phyloP scores from a whole-genome alignment of 495 filamentous ascomycete species.

The Hypoxylon rickii region DNA sequence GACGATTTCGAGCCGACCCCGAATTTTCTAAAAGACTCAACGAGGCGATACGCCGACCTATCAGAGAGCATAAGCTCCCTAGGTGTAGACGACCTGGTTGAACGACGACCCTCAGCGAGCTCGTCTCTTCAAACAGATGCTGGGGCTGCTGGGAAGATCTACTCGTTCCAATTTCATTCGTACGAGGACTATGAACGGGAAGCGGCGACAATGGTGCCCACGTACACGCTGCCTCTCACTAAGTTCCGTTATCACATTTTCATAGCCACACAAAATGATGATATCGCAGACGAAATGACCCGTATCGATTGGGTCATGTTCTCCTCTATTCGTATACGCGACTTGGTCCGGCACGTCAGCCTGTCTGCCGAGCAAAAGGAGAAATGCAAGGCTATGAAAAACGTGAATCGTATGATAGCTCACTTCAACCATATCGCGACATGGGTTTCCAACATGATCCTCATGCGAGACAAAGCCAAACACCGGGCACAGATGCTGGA shows the following conservation, averaged over 20 bases:
- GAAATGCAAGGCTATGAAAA: constrained; percentile 75
- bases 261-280: constrained; percentile 77
- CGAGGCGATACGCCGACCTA: constrained; percentile 37
- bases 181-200: constrained; percentile 77
- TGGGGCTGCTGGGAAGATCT: constrained; percentile 27
- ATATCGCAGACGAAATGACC: constrained; percentile 88
- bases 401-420: constrained; percentile 90
- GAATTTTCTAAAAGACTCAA: constrained; percentile 18
- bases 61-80: constrained; percentile 51
- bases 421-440: constrained; percentile 96
- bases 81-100: constrained; percentile 48
- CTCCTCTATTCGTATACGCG: constrained; percentile 91
- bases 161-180: constrained; percentile 59
- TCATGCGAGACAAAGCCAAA: constrained; percentile 94
- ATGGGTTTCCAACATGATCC: constrained; percentile 88
- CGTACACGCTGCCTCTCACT: constrained; percentile 61
- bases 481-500: constrained; percentile 88
- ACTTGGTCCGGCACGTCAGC: constrained; percentile 88
- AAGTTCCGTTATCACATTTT: constrained; percentile 83
- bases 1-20: constrained; percentile 20
- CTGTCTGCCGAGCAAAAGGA: constrained; percentile 72
- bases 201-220: constrained; percentile 67
- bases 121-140: constrained; percentile 42
- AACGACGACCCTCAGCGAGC: constrained; percentile 51
- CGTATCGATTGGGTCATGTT: constrained; percentile 98